Conservation (phyloP, 2,329 filamentous ascomycete species). For the Pestalotiopsis sp. region DNA sequence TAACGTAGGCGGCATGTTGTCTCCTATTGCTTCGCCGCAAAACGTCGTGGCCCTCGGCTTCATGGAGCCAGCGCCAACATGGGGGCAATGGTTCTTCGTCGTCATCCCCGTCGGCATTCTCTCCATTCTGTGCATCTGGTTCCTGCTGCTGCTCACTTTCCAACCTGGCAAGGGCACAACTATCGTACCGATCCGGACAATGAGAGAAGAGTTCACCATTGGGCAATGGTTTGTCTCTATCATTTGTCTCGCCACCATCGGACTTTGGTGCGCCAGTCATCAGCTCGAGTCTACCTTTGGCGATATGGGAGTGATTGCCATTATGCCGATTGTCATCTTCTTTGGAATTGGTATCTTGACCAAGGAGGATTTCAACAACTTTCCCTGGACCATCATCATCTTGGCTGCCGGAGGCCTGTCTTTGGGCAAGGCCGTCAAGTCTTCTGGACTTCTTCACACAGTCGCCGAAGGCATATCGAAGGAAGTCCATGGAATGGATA, state of each 20-base stretch:
- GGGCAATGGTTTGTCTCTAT: constrained; percentile 91
- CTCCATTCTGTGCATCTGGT: constrained; percentile 86
- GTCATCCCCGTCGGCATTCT: constrained; percentile 90
- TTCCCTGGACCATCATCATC: constrained; percentile 99
- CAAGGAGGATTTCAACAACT: constrained; percentile 99
- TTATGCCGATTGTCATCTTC: constrained; percentile 93
- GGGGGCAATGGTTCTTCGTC: constrained; percentile 97
- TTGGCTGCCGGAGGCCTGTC: constrained; percentile 91
- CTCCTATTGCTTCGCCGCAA: constrained; percentile 94
- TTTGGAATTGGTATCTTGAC: constrained; percentile 95
- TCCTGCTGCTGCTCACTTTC: constrained; percentile 83
- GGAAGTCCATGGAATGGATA: constrained; percentile 73
- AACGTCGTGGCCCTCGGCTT: constrained; percentile 96
- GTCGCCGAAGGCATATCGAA: constrained; percentile 78
- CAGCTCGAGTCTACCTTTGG: constrained; percentile 87
- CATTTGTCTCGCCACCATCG: constrained; percentile 83
- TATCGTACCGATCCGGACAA: constrained; percentile 87
- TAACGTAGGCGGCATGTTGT: constrained; percentile 95
- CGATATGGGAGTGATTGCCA: constrained; percentile 97
- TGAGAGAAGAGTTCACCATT: constrained; percentile 85
- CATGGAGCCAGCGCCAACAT: constrained; percentile 89
- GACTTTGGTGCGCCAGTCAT: constrained; percentile 90
- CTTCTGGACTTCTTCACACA: constrained; percentile 87
- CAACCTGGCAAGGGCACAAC: constrained; percentile 81
- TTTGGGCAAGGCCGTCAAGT: constrained; percentile 91